A percentile compares a stretch with the other conserved stretches of the same genome.
phyloP scores from a whole-genome alignment of 768 basidiomycete genomes.

The Leccinellum albellum region DNA sequence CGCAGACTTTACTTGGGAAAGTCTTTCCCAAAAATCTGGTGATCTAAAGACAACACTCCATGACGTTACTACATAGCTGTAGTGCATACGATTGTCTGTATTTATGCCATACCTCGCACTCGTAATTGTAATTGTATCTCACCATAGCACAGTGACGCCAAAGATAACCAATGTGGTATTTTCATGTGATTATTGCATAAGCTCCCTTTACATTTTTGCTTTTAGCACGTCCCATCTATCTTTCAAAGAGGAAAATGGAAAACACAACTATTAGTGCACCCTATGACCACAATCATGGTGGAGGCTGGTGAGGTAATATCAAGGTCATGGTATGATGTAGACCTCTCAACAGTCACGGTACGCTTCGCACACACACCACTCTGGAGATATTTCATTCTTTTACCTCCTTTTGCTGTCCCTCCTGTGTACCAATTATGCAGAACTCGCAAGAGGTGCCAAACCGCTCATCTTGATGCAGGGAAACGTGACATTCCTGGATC shows the following conservation, averaged over 20 bases:
- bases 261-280: constrained; percentile 9
- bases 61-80: too few relatives aligned
- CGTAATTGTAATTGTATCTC: not conserved
- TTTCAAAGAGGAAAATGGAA: constrained; percentile 12
- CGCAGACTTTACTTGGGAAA: constrained; percentile 87
- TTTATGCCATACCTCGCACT: not conserved
- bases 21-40: too few relatives aligned
- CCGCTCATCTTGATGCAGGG: constrained; percentile 92
- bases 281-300: constrained; percentile 46
- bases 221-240: constrained; percentile 9
- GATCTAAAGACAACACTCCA: too few relatives aligned
- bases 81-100: not conserved
- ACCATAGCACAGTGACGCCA: not conserved
- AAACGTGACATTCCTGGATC: constrained; percentile 88
- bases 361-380: constrained; percentile 26
- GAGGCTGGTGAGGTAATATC: constrained; percentile 83
- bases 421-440: constrained; percentile 38
- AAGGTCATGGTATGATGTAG: constrained; percentile 94
- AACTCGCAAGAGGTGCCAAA: constrained; percentile 91
- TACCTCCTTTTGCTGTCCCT: not conserved
- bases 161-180: constrained; percentile 8
- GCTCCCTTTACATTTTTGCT: not conserved
- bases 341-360: constrained; percentile 92
- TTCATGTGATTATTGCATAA: constrained; percentile 20
- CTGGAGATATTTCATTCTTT: not conserved